Percentiles rank a stretch among this genome's conserved stretches.
phyloP scores from a whole-genome alignment of 2,329 filamentous ascomycete species.

The Tolypocladium cylindrosporum region DNA sequence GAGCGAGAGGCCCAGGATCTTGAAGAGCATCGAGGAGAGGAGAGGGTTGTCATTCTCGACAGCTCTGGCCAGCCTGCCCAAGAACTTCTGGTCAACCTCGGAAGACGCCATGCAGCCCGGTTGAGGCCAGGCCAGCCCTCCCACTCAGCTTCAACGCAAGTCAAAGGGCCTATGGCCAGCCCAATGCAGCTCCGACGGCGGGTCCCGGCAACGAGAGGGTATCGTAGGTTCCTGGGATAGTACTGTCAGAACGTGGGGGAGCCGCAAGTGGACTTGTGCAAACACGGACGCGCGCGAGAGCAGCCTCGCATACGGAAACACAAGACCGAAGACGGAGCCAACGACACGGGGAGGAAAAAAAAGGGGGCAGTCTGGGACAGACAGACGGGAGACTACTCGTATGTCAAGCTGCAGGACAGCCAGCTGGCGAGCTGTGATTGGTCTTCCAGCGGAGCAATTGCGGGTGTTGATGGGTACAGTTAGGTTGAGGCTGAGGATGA shows the following conservation, averaged over 20 bases:
- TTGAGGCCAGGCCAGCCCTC: neutral
- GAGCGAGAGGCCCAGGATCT: slow-evolving; percentile 82
- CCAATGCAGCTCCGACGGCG: neutral
- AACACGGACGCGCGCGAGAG: neutral
- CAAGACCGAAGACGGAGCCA: neutral
- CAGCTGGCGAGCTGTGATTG: slow-evolving; percentile 27
- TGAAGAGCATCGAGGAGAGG: slow-evolving; percentile 75
- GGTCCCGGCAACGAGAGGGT: neutral
- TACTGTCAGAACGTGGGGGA: neutral
- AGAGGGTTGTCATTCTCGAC: slow-evolving; percentile 70
- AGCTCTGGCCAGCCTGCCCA: slow-evolving; percentile 76
- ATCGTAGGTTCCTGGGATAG: neutral
- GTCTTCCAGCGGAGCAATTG: slow-evolving; percentile 4
- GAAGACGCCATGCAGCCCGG: slow-evolving; percentile 71
- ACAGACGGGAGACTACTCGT: neutral
- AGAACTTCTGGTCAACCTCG: slow-evolving; percentile 94
- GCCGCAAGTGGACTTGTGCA: neutral
- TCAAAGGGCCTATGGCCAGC: neutral
- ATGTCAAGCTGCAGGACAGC: neutral
- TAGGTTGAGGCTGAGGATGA: neutral
- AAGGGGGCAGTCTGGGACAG: neutral
- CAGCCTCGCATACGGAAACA: neutral
- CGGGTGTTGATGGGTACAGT: slow-evolving; percentile 8
- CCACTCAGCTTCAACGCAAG: neutral
- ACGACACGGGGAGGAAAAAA: neutral